A percentile compares a stretch with the other conserved stretches of the same genome.
These are phyloP conservation scores for Ophiostoma sp. DNA, from an alignment of 2,329 filamentous ascomycete species.

Conservation along the genomic window DNA sequence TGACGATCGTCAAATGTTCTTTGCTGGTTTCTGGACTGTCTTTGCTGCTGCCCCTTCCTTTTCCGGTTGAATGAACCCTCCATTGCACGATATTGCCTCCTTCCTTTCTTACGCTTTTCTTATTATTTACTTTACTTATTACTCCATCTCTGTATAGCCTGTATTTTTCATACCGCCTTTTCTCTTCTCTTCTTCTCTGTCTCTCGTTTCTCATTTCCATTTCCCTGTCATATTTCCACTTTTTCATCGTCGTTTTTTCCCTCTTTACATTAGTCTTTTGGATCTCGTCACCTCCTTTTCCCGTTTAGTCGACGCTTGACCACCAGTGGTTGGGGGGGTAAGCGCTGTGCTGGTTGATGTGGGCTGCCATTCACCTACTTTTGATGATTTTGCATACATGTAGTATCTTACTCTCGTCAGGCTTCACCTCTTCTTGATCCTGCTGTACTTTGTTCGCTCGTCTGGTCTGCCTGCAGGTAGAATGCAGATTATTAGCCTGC, in stretches of 20 bases:
- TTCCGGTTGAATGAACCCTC: background rate
- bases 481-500: background rate
- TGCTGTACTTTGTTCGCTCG: conserved; percentile 2
- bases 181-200: conserved; percentile 9
- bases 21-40: conserved; percentile 4
- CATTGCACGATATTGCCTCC: background rate
- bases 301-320: background rate
- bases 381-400: background rate
- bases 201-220: background rate
- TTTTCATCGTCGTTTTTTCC: conserved; percentile 7
- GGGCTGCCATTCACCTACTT: conserved; percentile 14
- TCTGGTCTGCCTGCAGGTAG: background rate
- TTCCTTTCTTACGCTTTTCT: background rate
- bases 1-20: background rate
- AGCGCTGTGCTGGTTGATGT: background rate
- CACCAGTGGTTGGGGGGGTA: background rate
- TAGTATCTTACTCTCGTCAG: no score
- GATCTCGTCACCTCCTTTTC: background rate
- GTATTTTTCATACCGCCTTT: conserved; percentile 12
- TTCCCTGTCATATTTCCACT: conserved; percentile 15
- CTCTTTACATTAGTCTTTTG: background rate
- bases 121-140: background rate
- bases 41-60: background rate
- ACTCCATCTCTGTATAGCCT: background rate
- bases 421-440: conserved; percentile 7